These are phyloP conservation scores for Colletotrichum trifolii DNA, from an alignment of 2,329 filamentous ascomycete species.

Conservation along the genomic window DNA sequence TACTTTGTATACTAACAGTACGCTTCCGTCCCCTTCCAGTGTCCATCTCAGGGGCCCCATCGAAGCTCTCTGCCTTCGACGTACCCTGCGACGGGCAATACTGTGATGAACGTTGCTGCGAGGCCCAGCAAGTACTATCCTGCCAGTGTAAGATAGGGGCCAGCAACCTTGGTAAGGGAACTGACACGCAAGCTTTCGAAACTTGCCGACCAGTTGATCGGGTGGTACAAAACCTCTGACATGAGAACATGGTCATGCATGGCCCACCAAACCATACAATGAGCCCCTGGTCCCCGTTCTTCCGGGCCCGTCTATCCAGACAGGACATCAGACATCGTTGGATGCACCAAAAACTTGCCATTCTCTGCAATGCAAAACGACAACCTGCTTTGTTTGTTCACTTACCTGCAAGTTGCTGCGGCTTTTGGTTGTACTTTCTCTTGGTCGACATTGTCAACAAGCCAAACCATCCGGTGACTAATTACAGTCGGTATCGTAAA, in stretches of 20 bases:
- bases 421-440: no score
- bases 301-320: constrained; percentile 23
- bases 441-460: no score
- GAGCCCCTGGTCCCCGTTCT: constrained; percentile 6
- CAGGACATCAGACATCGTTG: constrained; percentile 30
- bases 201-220: no score
- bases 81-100: constrained; percentile 3
- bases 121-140: no score
- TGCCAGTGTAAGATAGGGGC: no score
- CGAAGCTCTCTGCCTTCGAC: constrained; percentile 3
- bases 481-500: background rate
- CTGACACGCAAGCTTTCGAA: no score
- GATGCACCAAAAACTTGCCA: constrained; percentile 25
- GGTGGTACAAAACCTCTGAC: no score
- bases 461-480: no score
- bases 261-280: constrained; percentile 15
- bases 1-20: background rate
- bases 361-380: constrained; percentile 2
- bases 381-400: constrained; percentile 13
- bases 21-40: constrained; percentile 31
- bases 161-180: no score
- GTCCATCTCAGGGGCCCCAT: constrained; percentile 15
- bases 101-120: background rate
- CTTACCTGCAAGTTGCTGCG: background rate
- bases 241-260: constrained; percentile 3